Evolutionary conservation across 1,139 yeast species (phyloP), one percentile per base, ranked within the genome.

Genomic region (Magnusiomyces magnusii): DNA sequence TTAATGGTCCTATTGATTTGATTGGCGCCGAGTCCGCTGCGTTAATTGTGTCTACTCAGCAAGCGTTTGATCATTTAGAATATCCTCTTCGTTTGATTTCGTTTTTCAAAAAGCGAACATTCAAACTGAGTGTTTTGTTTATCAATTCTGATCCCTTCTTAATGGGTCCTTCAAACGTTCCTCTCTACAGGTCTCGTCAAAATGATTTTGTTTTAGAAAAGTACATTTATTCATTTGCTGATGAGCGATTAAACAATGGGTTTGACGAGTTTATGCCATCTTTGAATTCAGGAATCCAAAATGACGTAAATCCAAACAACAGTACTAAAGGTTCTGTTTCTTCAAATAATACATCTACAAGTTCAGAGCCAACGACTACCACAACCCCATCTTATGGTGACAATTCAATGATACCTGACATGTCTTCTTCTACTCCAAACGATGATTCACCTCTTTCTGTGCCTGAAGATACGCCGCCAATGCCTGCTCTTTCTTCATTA

Each of bases 71-170:
- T 15, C 50, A 65, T 50, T 60, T 72, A 31, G 62, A 63, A n/a
- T 74, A 73, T 58, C 77, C 77, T 3, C 60, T 67, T 1, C 70
- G 68, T 51, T 61, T 74, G 2, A 63, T 72, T 41, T 63, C 66
- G 36, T 74, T 73, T 57, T 74, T 74, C 70, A 71, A 69, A 57
- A 67, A 69, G 51, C 68, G 77, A 50, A 60, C 67, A 19, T 58
- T 66, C n/a, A 56, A 64, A 54, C 66, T 73, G 7, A 69, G 69
- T 60, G 67, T 67, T 23, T 58, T 73, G 51, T 62, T 69, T 56
- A 67, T 70, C 27, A 65, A 68, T 19, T 60, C 69, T 2, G 68
- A 66, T 51, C 73, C 74, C 41, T 66, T 73, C 42, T 68, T 69
- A 10, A 64, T 66, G 55, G 64, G 66, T 24, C 58, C 64, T 57